Percentiles rank a stretch among this genome's conserved stretches.
Evolutionary conservation across 2,329 filamentous ascomycete species (phyloP).

Genomic region (Colletotrichum lini): DNA sequence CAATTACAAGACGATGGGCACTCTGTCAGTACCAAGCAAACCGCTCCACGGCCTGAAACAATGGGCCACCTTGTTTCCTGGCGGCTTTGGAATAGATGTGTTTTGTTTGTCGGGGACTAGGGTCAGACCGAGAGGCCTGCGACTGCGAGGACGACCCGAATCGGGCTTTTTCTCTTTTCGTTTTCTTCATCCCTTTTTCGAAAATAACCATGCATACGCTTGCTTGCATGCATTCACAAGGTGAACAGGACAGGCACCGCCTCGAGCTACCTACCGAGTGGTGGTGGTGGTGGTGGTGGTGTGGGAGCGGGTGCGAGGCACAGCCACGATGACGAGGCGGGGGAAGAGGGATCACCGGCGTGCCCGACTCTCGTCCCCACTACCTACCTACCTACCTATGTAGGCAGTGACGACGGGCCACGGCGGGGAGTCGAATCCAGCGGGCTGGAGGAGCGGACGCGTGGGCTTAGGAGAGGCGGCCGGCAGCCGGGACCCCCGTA

Average conservation of each 20-base stretch:
- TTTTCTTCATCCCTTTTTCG: not conserved
- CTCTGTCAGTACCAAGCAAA: slow-evolving; percentile 18
- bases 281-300: not conserved
- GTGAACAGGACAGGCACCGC: not conserved
- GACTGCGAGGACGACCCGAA: slow-evolving; percentile 22
- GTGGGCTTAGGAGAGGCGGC: not conserved
- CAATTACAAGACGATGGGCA: slow-evolving; percentile 1
- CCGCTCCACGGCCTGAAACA: slow-evolving; percentile 27
- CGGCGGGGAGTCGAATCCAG: not conserved
- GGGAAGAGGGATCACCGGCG: slow-evolving; percentile 1
- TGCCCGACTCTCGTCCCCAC: not conserved
- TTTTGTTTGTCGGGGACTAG: slow-evolving; percentile 10
- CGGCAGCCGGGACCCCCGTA: not conserved
- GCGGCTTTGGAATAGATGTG: not conserved
- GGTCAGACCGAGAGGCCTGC: slow-evolving; percentile 22
- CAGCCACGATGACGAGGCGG: slow-evolving; percentile 13
- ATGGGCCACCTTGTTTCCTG: slow-evolving; percentile 4
- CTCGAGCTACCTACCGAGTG: not conserved
- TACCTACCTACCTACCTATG: not conserved
- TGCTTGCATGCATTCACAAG: not conserved
- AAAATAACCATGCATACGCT: slow-evolving; percentile 31
- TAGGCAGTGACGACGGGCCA: slow-evolving; percentile 4
- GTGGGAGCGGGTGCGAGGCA: slow-evolving; percentile 8
- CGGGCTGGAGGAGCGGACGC: not conserved
- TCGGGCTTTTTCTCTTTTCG: not conserved